Evolutionary conservation across 192 early-diverging fungal species (phyloP), one percentile per base, ranked within the genome.

Genomic region (Dispira simplex): DNA sequence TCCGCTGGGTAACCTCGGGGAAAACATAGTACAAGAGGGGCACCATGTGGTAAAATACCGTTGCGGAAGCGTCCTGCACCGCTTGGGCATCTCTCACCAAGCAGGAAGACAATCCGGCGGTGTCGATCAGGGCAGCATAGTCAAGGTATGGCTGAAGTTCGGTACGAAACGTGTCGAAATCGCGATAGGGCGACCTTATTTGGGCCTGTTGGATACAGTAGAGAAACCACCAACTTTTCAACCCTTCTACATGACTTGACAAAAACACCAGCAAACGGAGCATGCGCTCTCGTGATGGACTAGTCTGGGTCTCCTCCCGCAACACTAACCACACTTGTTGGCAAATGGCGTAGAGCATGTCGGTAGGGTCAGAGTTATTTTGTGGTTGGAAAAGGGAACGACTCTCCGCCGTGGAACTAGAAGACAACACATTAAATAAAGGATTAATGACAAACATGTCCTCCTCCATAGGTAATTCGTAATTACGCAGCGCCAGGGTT

Each of bases 51-150:
- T 81, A 80, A 54, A 81, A 83, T 11, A 71, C 53, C 6, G 44
- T 44, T 0, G 64, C 65, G 18, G 75, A 79, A 44, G 66, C 69
- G 53, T 79, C 78, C 59, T 81, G 79, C 44, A 83, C 66, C 0
- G 57, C 28, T 16, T 68, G 28, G 52, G 79, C 49, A 48, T 80
- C 79, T 1, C 72, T 64, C 1, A 71, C 64, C n/a, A 83, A 62
- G 12, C 73, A 72, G 4, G 18, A 21, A 8, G 48, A 16, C 9
- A 49, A 9, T 39, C 32, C 32, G 32, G 32, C 32, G 32, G 32
- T 39, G 32, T 39, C 32, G 32, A 39, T 4, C 3, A 39, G 32
- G 32, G 32, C 32, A 39, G 32, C 32, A 39, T 39, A 39, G 32
- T 39, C 32, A 6, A 39, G 32, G 32, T 39, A 39, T 4, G 32